phyloP scores from a whole-genome alignment of 352 stramenopile genomes.

The Hyaloperonospora arabidopsidis region DNA sequence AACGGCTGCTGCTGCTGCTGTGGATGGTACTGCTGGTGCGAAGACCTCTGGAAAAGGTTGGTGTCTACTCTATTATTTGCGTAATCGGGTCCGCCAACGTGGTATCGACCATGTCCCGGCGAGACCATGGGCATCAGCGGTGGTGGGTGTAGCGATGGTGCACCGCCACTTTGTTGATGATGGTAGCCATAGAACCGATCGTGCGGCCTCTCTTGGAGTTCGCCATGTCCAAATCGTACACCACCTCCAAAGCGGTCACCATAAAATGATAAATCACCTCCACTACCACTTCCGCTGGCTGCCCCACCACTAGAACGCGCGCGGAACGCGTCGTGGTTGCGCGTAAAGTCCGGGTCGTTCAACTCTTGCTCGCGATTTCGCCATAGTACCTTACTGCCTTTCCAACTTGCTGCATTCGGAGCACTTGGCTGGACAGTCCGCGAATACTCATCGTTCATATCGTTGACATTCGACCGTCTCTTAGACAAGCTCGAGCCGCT shows the following conservation, averaged over 20 bases:
- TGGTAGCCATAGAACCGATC: constrained; percentile 26
- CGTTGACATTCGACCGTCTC: constrained; percentile 6
- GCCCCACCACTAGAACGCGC: constrained; percentile 28
- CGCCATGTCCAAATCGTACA: constrained; percentile 19
- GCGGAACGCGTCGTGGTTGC: constrained; percentile 65
- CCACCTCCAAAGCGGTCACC: constrained; percentile 22
- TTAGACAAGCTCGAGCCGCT: constrained; percentile 15
- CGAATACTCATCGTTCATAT: constrained; percentile 13
- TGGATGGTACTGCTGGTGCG: constrained; percentile 34
- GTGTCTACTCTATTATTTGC: constrained; percentile 57
- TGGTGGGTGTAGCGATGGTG: constrained; percentile 12
- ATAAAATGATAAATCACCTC: constrained; percentile 30
- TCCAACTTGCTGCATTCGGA: constrained; percentile 54
- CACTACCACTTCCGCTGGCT: constrained; percentile 27
- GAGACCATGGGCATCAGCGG: constrained; percentile 26
- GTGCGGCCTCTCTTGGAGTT: constrained; percentile 27
- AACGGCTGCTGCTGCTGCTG: constrained; percentile 22
- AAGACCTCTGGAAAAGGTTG: constrained; percentile 29
- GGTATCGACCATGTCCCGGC: constrained; percentile 26
- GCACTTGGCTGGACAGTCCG: constrained; percentile 20
- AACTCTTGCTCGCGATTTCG: constrained; percentile 91
- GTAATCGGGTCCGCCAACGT: constrained; percentile 30
- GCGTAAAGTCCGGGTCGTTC: constrained; percentile 89
- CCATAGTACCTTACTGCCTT: constrained; percentile 89
- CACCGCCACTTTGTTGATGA: constrained; percentile 18